Evolutionary conservation across 2,329 filamentous ascomycete genomes (phyloP), one percentile per base, ranked within the genome.

Genomic region (Aspergillus piperis): DNA sequence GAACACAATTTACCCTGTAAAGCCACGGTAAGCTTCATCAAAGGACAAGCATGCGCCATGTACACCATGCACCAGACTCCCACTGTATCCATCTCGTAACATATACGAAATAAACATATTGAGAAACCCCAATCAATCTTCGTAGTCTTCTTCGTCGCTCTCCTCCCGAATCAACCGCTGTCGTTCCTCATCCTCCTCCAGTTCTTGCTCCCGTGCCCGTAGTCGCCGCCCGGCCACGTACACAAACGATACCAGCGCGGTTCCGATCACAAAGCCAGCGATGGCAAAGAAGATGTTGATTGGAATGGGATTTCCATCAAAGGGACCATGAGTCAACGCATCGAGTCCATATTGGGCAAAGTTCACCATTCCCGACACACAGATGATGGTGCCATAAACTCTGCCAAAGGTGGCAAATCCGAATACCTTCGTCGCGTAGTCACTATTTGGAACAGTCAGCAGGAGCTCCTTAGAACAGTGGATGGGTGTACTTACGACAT

Each of bases 361-460:
- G 73, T 95, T 96, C 69, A 91, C 83, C 1, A 96, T 74, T 0
- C 93, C 93, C 0, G 91, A 89, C 2, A 95, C 79, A 74, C 91
- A 96, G 68, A 96, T 96, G 68, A 96, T 91, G 10, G 92, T 83
- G 4, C 93, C 93, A 76, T 96, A 96, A 30, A 96, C 91, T 50
- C 90, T 95, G 42, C 92, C 92, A 68, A 96, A 97, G 0, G 92
- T 96, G 58, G 88, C 84, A 77, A 96, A 96, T 13, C 92, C 92
- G 72, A 96, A 96, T 32, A 96, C 91, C 77, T 96, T 96, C 65
- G 91, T 92, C 13, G 87, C 86, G 74, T 96, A 96, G 78, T 96
- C 92, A 25, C 83, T 83, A 21, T 8, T 19, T 19, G 57, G 59
- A 54, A 59, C 25, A 55, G 5, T 15, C 17, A 8, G 32, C 17